Evolutionary conservation across 805 yeast genomes (phyloP).

Genomic region (Kluyveromyces dobzhanskii): DNA sequence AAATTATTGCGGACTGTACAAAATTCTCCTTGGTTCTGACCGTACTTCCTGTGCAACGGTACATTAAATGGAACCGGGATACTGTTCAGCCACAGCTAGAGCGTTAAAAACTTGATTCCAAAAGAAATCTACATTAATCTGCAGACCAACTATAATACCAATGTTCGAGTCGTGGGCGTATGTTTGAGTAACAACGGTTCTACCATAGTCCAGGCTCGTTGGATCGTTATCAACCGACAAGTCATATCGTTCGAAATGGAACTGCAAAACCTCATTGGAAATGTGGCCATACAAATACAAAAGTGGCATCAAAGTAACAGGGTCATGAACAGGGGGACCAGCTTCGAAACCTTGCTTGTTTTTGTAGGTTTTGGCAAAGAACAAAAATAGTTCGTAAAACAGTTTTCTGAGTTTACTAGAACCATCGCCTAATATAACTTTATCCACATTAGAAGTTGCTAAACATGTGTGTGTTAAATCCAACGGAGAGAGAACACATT

Average conservation of each 20-base stretch:
- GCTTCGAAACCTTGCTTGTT: constrained; percentile 33
- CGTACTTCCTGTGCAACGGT: too few species aligned
- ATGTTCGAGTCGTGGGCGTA: constrained; percentile 19
- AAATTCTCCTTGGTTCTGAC: too few species aligned
- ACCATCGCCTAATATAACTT: constrained; percentile 32
- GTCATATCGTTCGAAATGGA: constrained; percentile 19
- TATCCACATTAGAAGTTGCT: constrained; percentile 32
- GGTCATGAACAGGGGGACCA: constrained; percentile 81
- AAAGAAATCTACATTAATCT: constrained; percentile 34
- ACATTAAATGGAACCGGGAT: background rate
- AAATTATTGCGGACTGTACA: too few species aligned
- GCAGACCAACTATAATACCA: constrained; percentile 35
- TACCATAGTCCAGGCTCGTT: constrained; percentile 48
- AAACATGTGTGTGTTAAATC: constrained; percentile 63
- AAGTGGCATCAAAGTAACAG: constrained; percentile 56
- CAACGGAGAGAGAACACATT: constrained; percentile 51
- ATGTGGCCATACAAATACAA: constrained; percentile 35
- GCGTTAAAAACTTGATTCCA: constrained; percentile 39
- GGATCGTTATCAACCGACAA: constrained; percentile 23
- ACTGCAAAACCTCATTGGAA: constrained; percentile 13
- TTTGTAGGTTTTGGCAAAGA: constrained; percentile 39
- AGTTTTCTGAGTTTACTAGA: constrained; percentile 41
- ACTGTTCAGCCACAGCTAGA: constrained; percentile 31
- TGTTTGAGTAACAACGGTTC: constrained; percentile 35
- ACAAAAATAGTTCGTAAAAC: constrained; percentile 45